Conservation (phyloP, 2,329 filamentous ascomycete genomes). For the Colletotrichum brevisporum region DNA sequence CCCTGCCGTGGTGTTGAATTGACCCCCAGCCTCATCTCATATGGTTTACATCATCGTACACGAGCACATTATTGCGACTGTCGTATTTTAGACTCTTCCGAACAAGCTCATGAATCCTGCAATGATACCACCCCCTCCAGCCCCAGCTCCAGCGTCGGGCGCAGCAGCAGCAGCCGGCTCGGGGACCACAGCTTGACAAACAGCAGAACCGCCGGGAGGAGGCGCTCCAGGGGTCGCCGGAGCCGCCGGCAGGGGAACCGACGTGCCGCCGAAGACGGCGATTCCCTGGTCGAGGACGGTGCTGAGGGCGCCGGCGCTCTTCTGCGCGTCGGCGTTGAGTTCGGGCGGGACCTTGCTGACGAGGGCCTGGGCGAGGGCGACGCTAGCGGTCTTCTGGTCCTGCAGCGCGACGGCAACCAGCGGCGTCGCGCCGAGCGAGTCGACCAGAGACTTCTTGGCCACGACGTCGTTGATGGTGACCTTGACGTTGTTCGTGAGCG, state of each 20-base stretch:
- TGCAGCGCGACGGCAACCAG: constrained; percentile 37
- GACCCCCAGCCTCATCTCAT: background rate
- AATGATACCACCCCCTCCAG: constrained; percentile 1
- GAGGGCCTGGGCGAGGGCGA: constrained; percentile 31
- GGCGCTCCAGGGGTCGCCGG: background rate
- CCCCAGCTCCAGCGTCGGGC: constrained; percentile 1
- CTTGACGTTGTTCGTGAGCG: constrained; percentile 37
- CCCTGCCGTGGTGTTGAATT: constrained; percentile 27
- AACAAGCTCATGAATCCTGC: constrained; percentile 13
- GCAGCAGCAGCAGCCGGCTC: background rate
- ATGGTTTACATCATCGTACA: constrained; percentile 9
- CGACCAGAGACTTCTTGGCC: constrained; percentile 30
- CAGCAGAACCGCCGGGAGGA: background rate
- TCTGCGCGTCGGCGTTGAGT: constrained; percentile 25
- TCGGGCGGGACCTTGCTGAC: constrained; percentile 32
- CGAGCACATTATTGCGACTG: background rate
- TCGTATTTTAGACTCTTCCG: background rate
- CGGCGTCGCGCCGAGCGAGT: constrained; percentile 32
- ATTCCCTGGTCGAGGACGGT: constrained; percentile 30
- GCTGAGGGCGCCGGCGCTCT: constrained; percentile 29
- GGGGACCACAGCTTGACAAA: constrained; percentile 11
- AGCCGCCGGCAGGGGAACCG: background rate
- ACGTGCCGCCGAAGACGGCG: constrained; percentile 10
- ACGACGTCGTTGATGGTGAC: constrained; percentile 37
- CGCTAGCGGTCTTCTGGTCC: constrained; percentile 31